A percentile compares a stretch with the other conserved stretches of the same genome.
Evolutionary conservation across 2,329 filamentous ascomycete genomes (phyloP).

Genomic region (Eutypa lata): DNA sequence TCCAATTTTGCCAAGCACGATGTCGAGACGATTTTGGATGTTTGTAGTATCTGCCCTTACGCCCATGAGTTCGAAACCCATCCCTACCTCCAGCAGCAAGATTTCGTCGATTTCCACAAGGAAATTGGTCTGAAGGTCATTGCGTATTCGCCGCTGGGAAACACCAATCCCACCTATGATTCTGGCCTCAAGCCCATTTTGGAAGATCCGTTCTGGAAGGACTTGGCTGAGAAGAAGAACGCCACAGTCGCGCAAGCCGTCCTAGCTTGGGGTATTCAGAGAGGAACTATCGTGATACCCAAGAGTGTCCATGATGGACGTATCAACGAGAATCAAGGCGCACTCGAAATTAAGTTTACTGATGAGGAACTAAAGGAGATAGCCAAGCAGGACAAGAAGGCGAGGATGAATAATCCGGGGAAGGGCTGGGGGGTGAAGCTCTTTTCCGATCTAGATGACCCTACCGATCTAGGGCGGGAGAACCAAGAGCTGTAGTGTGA

Average conservation of each 20-base stretch:
- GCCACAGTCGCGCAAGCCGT: slow-evolving; percentile 41
- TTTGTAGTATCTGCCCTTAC: slow-evolving; percentile 47
- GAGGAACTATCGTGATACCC: slow-evolving; percentile 48
- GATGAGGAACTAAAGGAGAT: slow-evolving; percentile 35
- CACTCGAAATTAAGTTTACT: slow-evolving; percentile 44
- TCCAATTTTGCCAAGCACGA: slow-evolving; percentile 54
- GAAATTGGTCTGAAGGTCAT: slow-evolving; percentile 40
- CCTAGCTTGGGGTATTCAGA: slow-evolving; percentile 45
- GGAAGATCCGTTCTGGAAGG: slow-evolving; percentile 36
- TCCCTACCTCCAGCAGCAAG: slow-evolving; percentile 49
- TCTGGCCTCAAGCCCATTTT: slow-evolving; percentile 31
- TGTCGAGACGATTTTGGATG: slow-evolving; percentile 35
- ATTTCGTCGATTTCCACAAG: slow-evolving; percentile 43
- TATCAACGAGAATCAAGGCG: slow-evolving; percentile 43
- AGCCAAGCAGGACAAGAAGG: slow-evolving; percentile 26
- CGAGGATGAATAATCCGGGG: slow-evolving; percentile 35
- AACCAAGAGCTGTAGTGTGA: slow-evolving; percentile 17
- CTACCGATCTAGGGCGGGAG: slow-evolving; percentile 17
- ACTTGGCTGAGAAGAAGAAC: slow-evolving; percentile 37
- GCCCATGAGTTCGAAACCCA: slow-evolving; percentile 58
- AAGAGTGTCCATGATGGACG: slow-evolving; percentile 42
- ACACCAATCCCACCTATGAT: slow-evolving; percentile 45
- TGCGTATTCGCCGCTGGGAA: slow-evolving; percentile 50
- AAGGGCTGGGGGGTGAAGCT: slow-evolving; percentile 36
- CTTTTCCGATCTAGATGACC: slow-evolving; percentile 38